Conservation (phyloP, 2,329 filamentous ascomycete genomes). For the Sporothrix sp. region DNA sequence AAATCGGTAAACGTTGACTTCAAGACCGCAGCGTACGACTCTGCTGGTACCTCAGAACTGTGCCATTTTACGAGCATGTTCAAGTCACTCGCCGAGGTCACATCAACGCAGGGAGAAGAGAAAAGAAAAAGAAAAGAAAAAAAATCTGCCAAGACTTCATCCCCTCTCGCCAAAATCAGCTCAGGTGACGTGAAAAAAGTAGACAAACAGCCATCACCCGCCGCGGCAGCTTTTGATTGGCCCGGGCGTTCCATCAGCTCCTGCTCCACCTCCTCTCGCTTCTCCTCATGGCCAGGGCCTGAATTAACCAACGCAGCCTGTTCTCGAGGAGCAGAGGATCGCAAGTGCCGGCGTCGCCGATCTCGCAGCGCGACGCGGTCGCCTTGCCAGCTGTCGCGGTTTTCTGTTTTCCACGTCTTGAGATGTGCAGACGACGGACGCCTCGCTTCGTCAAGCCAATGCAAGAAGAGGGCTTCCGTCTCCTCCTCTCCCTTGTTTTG, state of each 20-base stretch:
- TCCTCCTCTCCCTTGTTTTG: too few species aligned
- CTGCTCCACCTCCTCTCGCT: neutral
- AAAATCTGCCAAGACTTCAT: constrained; percentile 9
- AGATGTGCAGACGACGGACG: too few species aligned
- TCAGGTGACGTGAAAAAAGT: constrained; percentile 24
- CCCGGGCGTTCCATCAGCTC: neutral
- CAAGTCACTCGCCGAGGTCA: too few species aligned
- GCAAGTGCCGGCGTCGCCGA: constrained; percentile 7
- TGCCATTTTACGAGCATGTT: too few species aligned
- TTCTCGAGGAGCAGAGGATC: neutral
- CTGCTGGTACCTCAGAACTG: too few species aligned
- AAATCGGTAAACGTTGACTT: too few species aligned
- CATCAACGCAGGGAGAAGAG: too few species aligned
- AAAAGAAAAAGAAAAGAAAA: too few species aligned
- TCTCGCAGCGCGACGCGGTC: constrained; percentile 4
- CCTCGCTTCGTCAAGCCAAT: too few species aligned
- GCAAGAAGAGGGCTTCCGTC: too few species aligned
- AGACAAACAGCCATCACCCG: neutral
- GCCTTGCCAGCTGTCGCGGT: neutral
- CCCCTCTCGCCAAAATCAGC: constrained; percentile 19
- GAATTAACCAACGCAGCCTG: neutral
- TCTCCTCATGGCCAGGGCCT: neutral
- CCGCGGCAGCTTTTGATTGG: neutral
- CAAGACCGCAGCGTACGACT: too few species aligned
- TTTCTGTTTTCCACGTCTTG: too few species aligned